Evolutionary conservation across 2,329 filamentous ascomycete genomes (phyloP).

Genomic region (Pseudocercospora vitis): DNA sequence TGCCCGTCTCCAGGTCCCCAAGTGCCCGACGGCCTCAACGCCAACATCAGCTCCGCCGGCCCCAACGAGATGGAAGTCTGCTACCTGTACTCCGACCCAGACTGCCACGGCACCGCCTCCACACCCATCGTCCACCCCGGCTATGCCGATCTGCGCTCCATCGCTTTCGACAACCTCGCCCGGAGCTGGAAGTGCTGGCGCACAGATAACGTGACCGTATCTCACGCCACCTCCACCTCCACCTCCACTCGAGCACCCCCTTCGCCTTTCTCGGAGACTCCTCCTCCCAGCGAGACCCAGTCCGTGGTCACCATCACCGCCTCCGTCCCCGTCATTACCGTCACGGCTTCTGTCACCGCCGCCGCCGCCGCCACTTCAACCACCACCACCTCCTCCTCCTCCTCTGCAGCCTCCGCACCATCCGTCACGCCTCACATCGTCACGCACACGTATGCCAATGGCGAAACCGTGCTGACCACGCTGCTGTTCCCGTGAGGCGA

Average conservation of each 20-base stretch:
- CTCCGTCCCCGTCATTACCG: not conserved
- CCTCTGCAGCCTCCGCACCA: not conserved
- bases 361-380: not conserved
- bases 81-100: slow-evolving; percentile 14
- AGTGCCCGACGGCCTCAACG: slow-evolving; percentile 12
- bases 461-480: slow-evolving; percentile 3
- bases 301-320: not conserved
- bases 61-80: slow-evolving; percentile 10
- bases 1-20: slow-evolving; percentile 9
- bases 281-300: not conserved
- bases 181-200: slow-evolving; percentile 16
- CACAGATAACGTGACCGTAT: not conserved
- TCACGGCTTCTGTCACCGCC: too few relatives aligned
- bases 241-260: not conserved
- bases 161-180: slow-evolving; percentile 10
- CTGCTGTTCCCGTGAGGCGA: too few relatives aligned
- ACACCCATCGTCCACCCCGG: slow-evolving; percentile 11
- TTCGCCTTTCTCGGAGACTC: not conserved
- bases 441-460: slow-evolving; percentile 8
- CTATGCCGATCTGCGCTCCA: slow-evolving; percentile 8
- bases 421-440: not conserved
- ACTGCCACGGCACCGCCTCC: slow-evolving; percentile 12
- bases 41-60: slow-evolving; percentile 13
- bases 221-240: not conserved
- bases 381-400: not conserved